A percentile compares a stretch with the other conserved stretches of the same genome.
Evolutionary conservation across 257 asterid species (phyloP).

Genomic region (Eustoma russellianum): DNA sequence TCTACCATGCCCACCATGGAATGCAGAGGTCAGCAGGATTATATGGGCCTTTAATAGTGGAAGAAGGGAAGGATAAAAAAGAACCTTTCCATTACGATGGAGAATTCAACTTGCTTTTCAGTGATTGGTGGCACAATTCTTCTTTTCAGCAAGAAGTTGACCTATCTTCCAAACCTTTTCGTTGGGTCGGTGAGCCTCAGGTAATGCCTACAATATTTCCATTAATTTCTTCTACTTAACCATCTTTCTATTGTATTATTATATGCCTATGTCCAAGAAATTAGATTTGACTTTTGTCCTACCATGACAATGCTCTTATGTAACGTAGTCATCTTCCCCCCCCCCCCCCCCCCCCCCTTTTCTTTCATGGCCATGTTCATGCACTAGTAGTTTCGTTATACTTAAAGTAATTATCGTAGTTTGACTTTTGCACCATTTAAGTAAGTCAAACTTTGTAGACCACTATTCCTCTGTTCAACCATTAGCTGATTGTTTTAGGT

Average conservation of each 20-base stretch:
- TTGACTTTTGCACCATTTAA: too few relatives aligned
- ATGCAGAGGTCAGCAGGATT: conserved; percentile 88
- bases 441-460: too few relatives aligned
- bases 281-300: too few relatives aligned
- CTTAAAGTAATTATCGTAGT: too few relatives aligned
- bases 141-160: conserved; percentile 60
- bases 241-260: background rate
- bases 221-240: too few relatives aligned
- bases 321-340: too few relatives aligned
- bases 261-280: background rate
- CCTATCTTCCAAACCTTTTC: conserved; percentile 64
- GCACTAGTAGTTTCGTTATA: too few relatives aligned
- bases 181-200: conserved; percentile 93
- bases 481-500: too few relatives aligned
- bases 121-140: conserved; percentile 84
- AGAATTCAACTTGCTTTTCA: conserved; percentile 49
- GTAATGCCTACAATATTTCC: conserved; percentile 10
- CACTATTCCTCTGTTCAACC: too few relatives aligned
- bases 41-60: conserved; percentile 68
- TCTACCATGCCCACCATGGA: conserved; percentile 94
- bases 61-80: conserved; percentile 46
- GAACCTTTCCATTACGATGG: conserved; percentile 58
- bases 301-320: too few relatives aligned
- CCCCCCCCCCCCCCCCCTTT: too few relatives aligned
- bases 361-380: too few relatives aligned